A percentile compares a stretch with the other conserved stretches of the same genome.
phyloP scores from a whole-genome alignment of 768 basidiomycete species.

The Lactifluus volemus region DNA sequence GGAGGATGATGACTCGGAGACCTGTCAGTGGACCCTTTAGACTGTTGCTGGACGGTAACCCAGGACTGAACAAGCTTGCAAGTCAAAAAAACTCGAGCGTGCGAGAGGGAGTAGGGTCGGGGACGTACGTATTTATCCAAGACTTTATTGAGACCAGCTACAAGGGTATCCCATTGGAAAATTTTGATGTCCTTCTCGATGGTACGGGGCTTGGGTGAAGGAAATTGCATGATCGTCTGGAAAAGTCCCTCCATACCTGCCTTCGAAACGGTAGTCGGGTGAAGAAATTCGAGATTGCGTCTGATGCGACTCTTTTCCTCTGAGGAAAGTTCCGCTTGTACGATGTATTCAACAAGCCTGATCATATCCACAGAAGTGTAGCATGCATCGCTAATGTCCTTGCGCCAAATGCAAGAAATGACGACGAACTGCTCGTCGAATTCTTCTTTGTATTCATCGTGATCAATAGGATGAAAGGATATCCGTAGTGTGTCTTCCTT shows the following conservation, averaged over 20 bases:
- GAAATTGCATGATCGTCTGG: slow-evolving; percentile 93
- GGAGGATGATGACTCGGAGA: not conserved
- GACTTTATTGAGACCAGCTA: slow-evolving; percentile 68
- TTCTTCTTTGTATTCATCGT: slow-evolving; percentile 66
- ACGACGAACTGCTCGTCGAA: slow-evolving; percentile 70
- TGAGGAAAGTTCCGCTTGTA: slow-evolving; percentile 71
- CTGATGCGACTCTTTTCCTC: slow-evolving; percentile 97
- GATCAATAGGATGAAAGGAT: slow-evolving; percentile 65
- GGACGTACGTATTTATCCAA: slow-evolving; percentile 75
- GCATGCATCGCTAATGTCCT: slow-evolving; percentile 67
- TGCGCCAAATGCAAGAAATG: slow-evolving; percentile 90
- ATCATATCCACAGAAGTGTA: slow-evolving; percentile 96
- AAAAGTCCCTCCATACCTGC: slow-evolving; percentile 78
- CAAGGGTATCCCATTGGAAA: slow-evolving; percentile 67
- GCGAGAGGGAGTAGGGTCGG: not conserved
- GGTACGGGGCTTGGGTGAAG: slow-evolving; percentile 87
- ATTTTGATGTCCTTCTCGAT: slow-evolving; percentile 97
- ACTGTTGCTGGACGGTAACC: not conserved
- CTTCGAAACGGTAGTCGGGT: slow-evolving; percentile 87
- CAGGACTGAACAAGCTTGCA: slow-evolving; percentile 1
- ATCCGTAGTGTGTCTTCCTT: slow-evolving; percentile 70
- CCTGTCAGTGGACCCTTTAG: not conserved
- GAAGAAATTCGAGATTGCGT: slow-evolving; percentile 87
- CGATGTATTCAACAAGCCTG: slow-evolving; percentile 76
- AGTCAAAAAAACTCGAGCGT: slow-evolving; percentile 1